phyloP scores from a whole-genome alignment of 768 basidiomycete genomes.

The Hemileccinum rubropunctum region DNA sequence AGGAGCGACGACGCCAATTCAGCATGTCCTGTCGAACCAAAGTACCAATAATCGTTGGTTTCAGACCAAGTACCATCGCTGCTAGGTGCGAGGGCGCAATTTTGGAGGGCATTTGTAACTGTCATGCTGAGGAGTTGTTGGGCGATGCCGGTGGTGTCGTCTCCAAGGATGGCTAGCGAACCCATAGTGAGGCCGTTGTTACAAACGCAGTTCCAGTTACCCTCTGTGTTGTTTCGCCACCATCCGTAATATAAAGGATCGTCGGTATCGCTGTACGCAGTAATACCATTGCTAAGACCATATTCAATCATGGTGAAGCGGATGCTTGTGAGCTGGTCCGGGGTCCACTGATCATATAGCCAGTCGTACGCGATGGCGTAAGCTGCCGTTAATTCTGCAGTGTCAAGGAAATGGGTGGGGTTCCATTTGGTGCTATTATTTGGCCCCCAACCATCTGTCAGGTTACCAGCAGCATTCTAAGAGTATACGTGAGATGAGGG shows the following conservation, averaged over 20 bases:
- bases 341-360: conserved; percentile 83
- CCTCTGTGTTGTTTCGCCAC: conserved; percentile 73
- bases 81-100: conserved; percentile 64
- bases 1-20: conserved; percentile 83
- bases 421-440: conserved; percentile 75
- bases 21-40: conserved; percentile 87
- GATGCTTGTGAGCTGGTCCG: conserved; percentile 68
- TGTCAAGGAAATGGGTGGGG: conserved; percentile 84
- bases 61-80: conserved; percentile 91
- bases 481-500: neutral
- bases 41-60: conserved; percentile 94
- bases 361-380: conserved; percentile 96
- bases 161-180: conserved; percentile 85
- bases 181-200: conserved; percentile 88
- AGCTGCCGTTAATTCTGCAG: conserved; percentile 85
- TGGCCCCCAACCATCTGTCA: conserved; percentile 63
- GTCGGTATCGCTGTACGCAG: conserved; percentile 43
- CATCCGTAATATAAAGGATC: conserved; percentile 52
- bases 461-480: conserved; percentile 72
- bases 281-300: conserved; percentile 68
- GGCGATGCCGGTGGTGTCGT: conserved; percentile 76
- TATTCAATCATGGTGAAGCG: conserved; percentile 69
- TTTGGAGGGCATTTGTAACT: conserved; percentile 68
- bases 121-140: conserved; percentile 62
- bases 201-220: conserved; percentile 99